These are phyloP conservation scores for Hyaloscypha bicolor DNA, from an alignment of 495 filamentous ascomycete species.

Conservation along the genomic window DNA sequence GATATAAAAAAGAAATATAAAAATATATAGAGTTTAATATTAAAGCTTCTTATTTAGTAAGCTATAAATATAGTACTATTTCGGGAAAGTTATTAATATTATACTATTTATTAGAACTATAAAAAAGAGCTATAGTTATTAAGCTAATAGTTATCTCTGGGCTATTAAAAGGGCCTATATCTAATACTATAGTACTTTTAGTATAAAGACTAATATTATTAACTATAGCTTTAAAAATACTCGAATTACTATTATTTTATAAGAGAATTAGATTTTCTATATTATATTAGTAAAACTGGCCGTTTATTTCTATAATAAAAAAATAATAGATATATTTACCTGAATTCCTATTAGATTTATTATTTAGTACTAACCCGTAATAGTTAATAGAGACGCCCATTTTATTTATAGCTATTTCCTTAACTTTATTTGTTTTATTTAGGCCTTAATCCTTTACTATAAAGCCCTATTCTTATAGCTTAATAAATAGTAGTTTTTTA, in stretches of 20 bases:
- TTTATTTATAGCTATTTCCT: slow-evolving; percentile 25
- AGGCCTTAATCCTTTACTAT: slow-evolving; percentile 4
- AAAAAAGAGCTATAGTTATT: slow-evolving; percentile 18
- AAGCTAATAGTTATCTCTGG: slow-evolving; percentile 14
- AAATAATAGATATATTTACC: slow-evolving; percentile 6
- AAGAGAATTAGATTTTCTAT: slow-evolving; percentile 23
- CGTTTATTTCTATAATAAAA: slow-evolving; percentile 15
- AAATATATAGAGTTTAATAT: neutral
- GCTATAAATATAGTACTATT: slow-evolving; percentile 14
- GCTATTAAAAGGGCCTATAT: slow-evolving; percentile 15
- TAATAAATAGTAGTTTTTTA: slow-evolving; percentile 24
- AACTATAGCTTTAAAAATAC: slow-evolving; percentile 18
- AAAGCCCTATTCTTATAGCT: slow-evolving; percentile 22
- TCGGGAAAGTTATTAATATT: slow-evolving; percentile 30
- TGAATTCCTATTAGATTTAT: slow-evolving; percentile 11
- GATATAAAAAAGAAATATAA: slow-evolving; percentile 11
- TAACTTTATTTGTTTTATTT: slow-evolving; percentile 6
- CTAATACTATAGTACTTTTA: slow-evolving; percentile 8
- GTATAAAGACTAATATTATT: slow-evolving; percentile 15
- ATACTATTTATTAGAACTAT: slow-evolving; percentile 23
- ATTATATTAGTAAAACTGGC: slow-evolving; percentile 19
- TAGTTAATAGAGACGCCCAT: slow-evolving; percentile 13
- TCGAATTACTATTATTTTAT: slow-evolving; percentile 14
- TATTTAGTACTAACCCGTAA: slow-evolving; percentile 6
- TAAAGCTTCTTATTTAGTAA: slow-evolving; percentile 13